Percentiles rank a stretch among this genome's conserved stretches.
Conservation (phyloP, 306 rosid genomes). For the Fagus sylvatica region DNA sequence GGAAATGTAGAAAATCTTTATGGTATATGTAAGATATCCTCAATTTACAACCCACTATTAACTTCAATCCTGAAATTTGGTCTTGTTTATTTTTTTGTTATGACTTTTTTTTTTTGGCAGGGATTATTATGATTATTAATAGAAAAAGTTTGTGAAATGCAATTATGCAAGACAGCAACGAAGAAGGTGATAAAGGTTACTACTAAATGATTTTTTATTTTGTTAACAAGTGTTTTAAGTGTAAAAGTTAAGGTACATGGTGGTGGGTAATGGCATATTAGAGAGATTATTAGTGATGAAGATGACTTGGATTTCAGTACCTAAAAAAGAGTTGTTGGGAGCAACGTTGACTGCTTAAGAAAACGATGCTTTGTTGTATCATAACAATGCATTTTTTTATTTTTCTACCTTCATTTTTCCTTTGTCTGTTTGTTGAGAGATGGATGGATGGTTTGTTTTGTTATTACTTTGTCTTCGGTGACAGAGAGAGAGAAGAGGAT, state of each 20-base stretch:
- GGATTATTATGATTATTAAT: too few relatives aligned
- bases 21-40: neutral
- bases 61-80: neutral
- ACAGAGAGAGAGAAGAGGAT: conserved; percentile 13
- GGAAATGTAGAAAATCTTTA: neutral
- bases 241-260: too few relatives aligned
- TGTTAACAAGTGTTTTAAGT: too few relatives aligned
- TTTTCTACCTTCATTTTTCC: neutral
- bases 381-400: conserved; percentile 5
- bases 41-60: neutral
- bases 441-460: neutral
- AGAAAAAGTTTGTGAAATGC: neutral
- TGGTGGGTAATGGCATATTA: neutral
- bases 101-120: neutral
- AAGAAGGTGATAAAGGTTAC: neutral
- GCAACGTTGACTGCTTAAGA: conserved; percentile 54
- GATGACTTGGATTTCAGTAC: conserved; percentile 39
- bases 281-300: conserved; percentile 32
- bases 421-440: conserved; percentile 42
- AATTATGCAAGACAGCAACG: neutral
- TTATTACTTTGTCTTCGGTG: conserved; percentile 25
- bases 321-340: conserved; percentile 49
- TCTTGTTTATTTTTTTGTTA: neutral
- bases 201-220: neutral
- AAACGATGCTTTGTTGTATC: conserved; percentile 39